A percentile compares a stretch with the other conserved stretches of the same genome.
These are phyloP conservation scores for Elsinoe australis DNA, from an alignment of 2,329 filamentous ascomycete species.

Conservation along the genomic window DNA sequence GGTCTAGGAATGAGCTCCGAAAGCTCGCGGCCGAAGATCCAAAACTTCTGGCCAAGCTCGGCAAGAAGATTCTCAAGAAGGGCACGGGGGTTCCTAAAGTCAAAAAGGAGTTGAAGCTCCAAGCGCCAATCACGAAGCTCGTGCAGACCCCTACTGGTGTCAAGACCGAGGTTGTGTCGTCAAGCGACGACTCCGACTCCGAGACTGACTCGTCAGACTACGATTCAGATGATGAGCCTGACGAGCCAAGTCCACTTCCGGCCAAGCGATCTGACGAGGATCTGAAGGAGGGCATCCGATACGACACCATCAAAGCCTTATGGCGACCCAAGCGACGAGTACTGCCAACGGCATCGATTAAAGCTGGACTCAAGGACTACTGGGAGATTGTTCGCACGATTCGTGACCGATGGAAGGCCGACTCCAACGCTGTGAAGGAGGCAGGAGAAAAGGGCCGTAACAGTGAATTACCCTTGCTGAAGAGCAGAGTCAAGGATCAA, in stretches of 20 bases:
- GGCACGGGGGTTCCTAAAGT: background rate
- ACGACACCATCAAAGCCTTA: conserved; percentile 54
- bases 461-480: conserved; percentile 47
- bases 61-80: conserved; percentile 30
- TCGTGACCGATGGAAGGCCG: conserved; percentile 54
- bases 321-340: conserved; percentile 51
- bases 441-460: conserved; percentile 52
- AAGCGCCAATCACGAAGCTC: background rate
- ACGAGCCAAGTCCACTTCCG: conserved; percentile 50
- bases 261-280: conserved; percentile 45
- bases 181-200: conserved; percentile 36
- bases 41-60: conserved; percentile 33
- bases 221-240: conserved; percentile 40
- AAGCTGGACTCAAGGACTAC: conserved; percentile 48
- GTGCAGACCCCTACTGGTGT: conserved; percentile 14
- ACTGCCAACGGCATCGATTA: conserved; percentile 45
- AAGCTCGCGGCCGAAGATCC: conserved; percentile 37
- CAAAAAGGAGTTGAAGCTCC: conserved; percentile 2
- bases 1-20: conserved; percentile 42
- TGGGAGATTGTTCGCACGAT: conserved; percentile 54
- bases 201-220: conserved; percentile 41
- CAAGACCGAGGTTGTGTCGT: conserved; percentile 20
- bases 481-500: conserved; percentile 50
- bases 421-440: conserved; percentile 48
- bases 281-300: conserved; percentile 45